A percentile compares a stretch with the other conserved stretches of the same genome.
These are phyloP conservation scores for Phytophthora kernoviae DNA, from an alignment of 352 stramenopile genomes.

Conservation along the genomic window DNA sequence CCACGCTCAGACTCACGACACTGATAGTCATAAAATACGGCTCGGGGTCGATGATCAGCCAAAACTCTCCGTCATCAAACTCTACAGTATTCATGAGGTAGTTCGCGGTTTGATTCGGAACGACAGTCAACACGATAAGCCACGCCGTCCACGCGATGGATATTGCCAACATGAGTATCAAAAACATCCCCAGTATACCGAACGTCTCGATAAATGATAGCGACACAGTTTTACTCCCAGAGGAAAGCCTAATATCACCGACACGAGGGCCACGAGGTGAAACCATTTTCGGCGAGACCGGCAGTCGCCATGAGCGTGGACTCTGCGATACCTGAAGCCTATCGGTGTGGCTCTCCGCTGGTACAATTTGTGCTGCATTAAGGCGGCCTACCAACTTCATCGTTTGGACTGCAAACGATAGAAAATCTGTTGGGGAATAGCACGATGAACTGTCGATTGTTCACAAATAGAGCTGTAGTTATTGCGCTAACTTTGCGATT, in stretches of 20 bases:
- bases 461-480: too few relatives aligned
- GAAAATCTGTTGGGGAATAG: too few relatives aligned
- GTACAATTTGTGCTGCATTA: background rate
- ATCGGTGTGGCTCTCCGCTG: background rate
- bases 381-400: too few relatives aligned
- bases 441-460: too few relatives aligned
- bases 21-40: conserved; percentile 14
- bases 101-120: conserved; percentile 42
- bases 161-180: conserved; percentile 19
- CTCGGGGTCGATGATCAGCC: conserved; percentile 34
- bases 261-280: background rate
- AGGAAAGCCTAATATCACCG: background rate
- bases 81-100: conserved; percentile 51
- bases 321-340: background rate
- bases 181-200: conserved; percentile 15
- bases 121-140: conserved; percentile 33
- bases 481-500: too few relatives aligned
- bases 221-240: background rate
- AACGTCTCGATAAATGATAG: background rate
- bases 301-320: background rate
- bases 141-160: conserved; percentile 39
- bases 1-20: conserved; percentile 7
- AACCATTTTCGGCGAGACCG: background rate
- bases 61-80: conserved; percentile 59
- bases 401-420: too few relatives aligned